Evolutionary conservation across 129 eudicot genomes (phyloP).

Genomic region (Helichrysum umbraculigerum): DNA sequence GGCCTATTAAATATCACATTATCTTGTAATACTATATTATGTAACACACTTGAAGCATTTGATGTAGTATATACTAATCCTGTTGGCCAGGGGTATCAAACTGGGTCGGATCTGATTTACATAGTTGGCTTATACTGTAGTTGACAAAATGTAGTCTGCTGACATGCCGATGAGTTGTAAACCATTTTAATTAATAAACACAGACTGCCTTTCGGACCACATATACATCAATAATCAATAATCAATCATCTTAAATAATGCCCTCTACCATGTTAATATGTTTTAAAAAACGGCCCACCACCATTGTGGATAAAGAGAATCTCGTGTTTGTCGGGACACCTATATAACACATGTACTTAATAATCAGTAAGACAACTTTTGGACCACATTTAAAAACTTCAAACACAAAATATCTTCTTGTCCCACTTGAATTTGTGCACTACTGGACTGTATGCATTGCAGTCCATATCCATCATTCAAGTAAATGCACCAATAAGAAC

Average conservation of each 20-base stretch:
- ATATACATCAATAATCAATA: neutral
- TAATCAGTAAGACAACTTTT: neutral
- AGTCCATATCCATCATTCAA: slow-evolving; percentile 1
- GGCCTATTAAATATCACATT: neutral
- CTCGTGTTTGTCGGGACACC: slow-evolving; percentile 12
- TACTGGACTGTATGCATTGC: neutral
- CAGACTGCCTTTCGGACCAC: slow-evolving; percentile 1
- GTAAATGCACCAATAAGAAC: neutral
- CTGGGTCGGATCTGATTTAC: neutral
- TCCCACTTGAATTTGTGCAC: slow-evolving; percentile 13
- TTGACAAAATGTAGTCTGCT: neutral
- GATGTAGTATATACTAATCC: neutral
- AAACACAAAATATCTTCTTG: slow-evolving; percentile 10
- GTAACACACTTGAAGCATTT: neutral
- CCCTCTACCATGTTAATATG: neutral
- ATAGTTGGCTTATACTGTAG: neutral
- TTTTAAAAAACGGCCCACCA: slow-evolving; percentile 11
- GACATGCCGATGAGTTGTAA: slow-evolving; percentile 15
- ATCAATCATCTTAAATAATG: neutral
- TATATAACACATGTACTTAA: too few relatives aligned
- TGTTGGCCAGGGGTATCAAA: neutral
- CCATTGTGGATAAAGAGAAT: slow-evolving; percentile 15
- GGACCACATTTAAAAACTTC: slow-evolving; percentile 20
- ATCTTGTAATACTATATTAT: neutral
- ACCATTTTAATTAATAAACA: neutral